Base-by-base conservation (phyloP, 192 early-diverging fungal genomes). In the Podila clonocystis region DNA sequence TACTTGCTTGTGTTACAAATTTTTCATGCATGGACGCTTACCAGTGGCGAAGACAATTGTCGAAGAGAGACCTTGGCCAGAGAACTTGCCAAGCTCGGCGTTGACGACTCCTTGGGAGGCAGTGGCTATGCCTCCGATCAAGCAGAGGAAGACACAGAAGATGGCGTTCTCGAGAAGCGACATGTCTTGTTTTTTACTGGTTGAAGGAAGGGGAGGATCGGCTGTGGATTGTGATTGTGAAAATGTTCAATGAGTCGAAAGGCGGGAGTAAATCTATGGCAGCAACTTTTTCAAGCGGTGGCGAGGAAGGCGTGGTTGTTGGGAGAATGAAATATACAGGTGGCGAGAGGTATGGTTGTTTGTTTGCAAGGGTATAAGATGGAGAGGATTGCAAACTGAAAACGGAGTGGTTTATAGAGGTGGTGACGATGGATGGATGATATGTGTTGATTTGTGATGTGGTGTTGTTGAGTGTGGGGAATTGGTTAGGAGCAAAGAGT, bases 71-170 rank as follows among this genome's bases (percentile, higher is more conserved):
- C 77, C 77, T 49, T 80, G 70, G 24, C 77, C 77, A 50, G 77
- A 58, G 49, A 45, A 73, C 36, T 72, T 38, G 31, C 77, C 77
- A 34, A 80, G 61, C 17, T 65, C 64, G 28, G 77, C 41, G 49
- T 80, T 80, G 52, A 80, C 71, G 22, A 68, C 66, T 22, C 77
- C 77, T 48, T 80, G 77, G 0, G 77, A 68, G n/a, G 77, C 77
- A 11, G 77, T 73, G 26, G 77, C 77, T n/a, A 68, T 38, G 58
- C 77, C 77, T 62, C 77, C 77, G 63, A 80, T 34, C 31, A 73
- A 20, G 49, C 77, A 72, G 20, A 80, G 65, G 48, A 80, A 69
- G 19, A 62, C 67, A 34, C 77, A 80, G 17, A 80, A 80, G 62
- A 80, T 69, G 36, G 72, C 63, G 26, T 69, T 80, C 41, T 80